A percentile compares a stretch with the other conserved stretches of the same genome.
Conservation (phyloP, 306 rosid genomes). For the Amphicarpaea edgeworthii region DNA sequence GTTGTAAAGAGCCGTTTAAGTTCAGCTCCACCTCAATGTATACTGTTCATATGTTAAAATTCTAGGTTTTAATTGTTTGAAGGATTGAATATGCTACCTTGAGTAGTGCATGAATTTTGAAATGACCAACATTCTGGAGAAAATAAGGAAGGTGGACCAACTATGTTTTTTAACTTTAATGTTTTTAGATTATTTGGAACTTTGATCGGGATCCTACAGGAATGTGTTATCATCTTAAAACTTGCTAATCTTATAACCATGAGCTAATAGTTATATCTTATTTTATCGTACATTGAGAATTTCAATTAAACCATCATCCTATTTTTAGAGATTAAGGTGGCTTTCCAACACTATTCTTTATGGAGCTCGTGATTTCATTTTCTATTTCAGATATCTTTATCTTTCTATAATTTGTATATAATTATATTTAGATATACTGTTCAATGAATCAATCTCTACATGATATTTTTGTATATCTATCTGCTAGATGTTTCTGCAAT, state of each 20-base stretch:
- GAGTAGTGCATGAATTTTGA: not conserved
- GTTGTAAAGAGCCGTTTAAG: conserved; percentile 4
- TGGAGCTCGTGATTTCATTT: not conserved
- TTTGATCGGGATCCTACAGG: conserved; percentile 11
- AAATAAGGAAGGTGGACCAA: not conserved
- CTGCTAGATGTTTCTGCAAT: conserved; percentile 28
- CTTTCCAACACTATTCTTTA: too few relatives aligned
- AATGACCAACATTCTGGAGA: not conserved
- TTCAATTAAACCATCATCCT: not conserved
- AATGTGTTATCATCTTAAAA: conserved; percentile 3
- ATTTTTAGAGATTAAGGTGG: too few relatives aligned
- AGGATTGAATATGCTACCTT: not conserved
- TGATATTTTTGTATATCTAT: conserved; percentile 10
- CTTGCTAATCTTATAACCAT: conserved; percentile 5
- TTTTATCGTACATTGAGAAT: not conserved
- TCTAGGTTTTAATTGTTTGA: not conserved
- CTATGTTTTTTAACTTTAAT: not conserved
- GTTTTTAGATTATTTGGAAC: conserved; percentile 1
- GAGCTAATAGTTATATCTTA: not conserved
- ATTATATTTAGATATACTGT: conserved; percentile 3
- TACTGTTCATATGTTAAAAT: not conserved
- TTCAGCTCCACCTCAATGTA: conserved; percentile 12
- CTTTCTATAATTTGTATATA: conserved; percentile 11
- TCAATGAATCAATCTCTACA: not conserved
- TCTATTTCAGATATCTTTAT: conserved; percentile 11